Percentiles rank a stretch among this genome's conserved stretches.
Evolutionary conservation across 163 green algal species (phyloP).

Genomic region (Chloromonas sp.): DNA sequence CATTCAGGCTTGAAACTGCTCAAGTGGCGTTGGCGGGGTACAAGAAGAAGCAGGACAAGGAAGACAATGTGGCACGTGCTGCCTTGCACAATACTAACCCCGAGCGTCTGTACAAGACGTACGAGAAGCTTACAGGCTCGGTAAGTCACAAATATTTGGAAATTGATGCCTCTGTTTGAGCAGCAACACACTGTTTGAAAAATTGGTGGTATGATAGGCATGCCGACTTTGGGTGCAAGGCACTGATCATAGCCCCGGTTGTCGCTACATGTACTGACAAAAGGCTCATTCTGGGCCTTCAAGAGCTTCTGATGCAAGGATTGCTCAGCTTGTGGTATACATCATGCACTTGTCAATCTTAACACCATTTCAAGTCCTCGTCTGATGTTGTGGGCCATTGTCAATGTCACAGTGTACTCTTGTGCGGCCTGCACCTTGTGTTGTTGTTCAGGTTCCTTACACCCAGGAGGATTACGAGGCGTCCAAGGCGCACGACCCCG

Average conservation of each 20-base stretch:
- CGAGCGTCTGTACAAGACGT: constrained; percentile 72
- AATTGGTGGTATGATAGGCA: no score
- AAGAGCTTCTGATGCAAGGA: no score
- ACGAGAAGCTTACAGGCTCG: constrained; percentile 75
- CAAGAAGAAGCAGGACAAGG: constrained; percentile 83
- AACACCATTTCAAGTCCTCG: no score
- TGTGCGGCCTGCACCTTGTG: not conserved
- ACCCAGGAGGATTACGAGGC: constrained; percentile 63
- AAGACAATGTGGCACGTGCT: constrained; percentile 63
- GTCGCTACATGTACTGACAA: no score
- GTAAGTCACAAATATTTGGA: constrained; percentile 5
- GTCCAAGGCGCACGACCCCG: constrained; percentile 58
- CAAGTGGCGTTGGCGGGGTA: constrained; percentile 65
- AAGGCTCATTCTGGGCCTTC: no score
- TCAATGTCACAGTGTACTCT: not conserved
- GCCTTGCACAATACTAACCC: constrained; percentile 83
- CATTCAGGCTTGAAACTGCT: constrained; percentile 60
- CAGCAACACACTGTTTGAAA: no score
- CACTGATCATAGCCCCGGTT: no score
- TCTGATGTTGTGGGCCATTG: not conserved
- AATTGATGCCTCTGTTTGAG: no score
- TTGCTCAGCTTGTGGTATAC: no score
- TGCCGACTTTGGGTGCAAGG: no score
- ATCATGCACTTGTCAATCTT: no score
- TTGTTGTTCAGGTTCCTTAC: constrained; percentile 21